phyloP scores from a whole-genome alignment of 495 filamentous ascomycete species.

The Staphylotrichum longicolle region DNA sequence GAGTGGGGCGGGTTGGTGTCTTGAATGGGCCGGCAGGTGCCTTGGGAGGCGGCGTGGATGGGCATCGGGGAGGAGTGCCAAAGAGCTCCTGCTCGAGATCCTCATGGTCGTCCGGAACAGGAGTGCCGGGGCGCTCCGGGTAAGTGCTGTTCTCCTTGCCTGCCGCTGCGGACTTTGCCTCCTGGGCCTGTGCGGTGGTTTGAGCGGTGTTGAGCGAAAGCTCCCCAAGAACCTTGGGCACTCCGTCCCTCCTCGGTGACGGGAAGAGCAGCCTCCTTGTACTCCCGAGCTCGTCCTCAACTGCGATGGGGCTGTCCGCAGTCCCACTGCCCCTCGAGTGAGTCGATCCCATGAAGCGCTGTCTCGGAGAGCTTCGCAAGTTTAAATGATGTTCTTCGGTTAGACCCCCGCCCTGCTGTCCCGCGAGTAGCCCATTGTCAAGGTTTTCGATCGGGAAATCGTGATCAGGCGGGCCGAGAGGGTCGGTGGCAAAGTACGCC shows the following conservation, averaged over 20 bases:
- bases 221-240: slow-evolving; percentile 58
- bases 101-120: slow-evolving; percentile 37
- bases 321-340: slow-evolving; percentile 55
- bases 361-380: slow-evolving; percentile 37
- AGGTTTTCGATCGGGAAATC: slow-evolving; percentile 33
- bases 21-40: slow-evolving; percentile 50
- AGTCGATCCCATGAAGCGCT: slow-evolving; percentile 39
- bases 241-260: slow-evolving; percentile 59
- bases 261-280: slow-evolving; percentile 81
- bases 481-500: slow-evolving; percentile 48
- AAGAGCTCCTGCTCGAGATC: slow-evolving; percentile 60
- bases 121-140: slow-evolving; percentile 25
- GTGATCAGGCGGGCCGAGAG: slow-evolving; percentile 38
- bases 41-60: slow-evolving; percentile 62
- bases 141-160: slow-evolving; percentile 42
- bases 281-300: slow-evolving; percentile 58
- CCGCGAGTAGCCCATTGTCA: slow-evolving; percentile 31
- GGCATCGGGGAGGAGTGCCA: slow-evolving; percentile 47
- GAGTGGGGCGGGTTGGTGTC: slow-evolving; percentile 56
- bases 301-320: slow-evolving; percentile 60
- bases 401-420: slow-evolving; percentile 32
- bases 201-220: slow-evolving; percentile 57
- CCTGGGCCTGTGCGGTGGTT: slow-evolving; percentile 34
- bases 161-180: slow-evolving; percentile 37
- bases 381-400: slow-evolving; percentile 37